Percentiles rank a stretch among this genome's conserved stretches.
phyloP scores from a whole-genome alignment of 176 grass and related monocot species.

The Stipa capillata region DNA sequence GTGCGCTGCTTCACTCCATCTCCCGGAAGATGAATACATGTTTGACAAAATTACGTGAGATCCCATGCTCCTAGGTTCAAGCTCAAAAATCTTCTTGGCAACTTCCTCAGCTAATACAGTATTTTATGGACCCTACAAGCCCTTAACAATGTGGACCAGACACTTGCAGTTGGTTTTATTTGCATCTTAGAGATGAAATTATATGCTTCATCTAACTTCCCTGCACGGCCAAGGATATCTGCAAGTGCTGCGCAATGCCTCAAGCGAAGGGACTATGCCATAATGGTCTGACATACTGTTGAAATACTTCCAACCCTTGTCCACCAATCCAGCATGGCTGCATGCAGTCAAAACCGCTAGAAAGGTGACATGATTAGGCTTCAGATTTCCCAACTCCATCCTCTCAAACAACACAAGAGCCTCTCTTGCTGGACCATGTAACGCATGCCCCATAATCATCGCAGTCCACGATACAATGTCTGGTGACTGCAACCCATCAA shows the following conservation, averaged over 20 bases:
- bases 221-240: slow-evolving; percentile 55
- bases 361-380: slow-evolving; percentile 60
- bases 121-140: slow-evolving; percentile 64
- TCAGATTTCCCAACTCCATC: slow-evolving; percentile 48
- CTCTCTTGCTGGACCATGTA: slow-evolving; percentile 63
- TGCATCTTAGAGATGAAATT: slow-evolving; percentile 58
- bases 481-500: slow-evolving; percentile 39
- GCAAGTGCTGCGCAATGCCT: slow-evolving; percentile 55
- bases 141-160: slow-evolving; percentile 66
- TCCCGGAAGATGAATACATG: slow-evolving; percentile 56
- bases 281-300: slow-evolving; percentile 48
- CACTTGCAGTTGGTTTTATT: slow-evolving; percentile 63
- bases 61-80: slow-evolving; percentile 54
- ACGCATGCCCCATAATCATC: slow-evolving; percentile 69
- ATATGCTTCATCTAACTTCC: slow-evolving; percentile 61
- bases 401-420: slow-evolving; percentile 52
- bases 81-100: slow-evolving; percentile 47
- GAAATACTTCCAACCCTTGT: slow-evolving; percentile 52
- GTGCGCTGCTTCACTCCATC: slow-evolving; percentile 59
- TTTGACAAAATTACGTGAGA: slow-evolving; percentile 67
- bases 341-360: slow-evolving; percentile 61
- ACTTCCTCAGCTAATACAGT: slow-evolving; percentile 49
- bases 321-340: slow-evolving; percentile 78
- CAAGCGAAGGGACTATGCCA: slow-evolving; percentile 48
- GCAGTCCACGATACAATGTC: slow-evolving; percentile 65